Conservation (phyloP, 257 asterid genomes). For the Ophiorrhiza pumila region DNA sequence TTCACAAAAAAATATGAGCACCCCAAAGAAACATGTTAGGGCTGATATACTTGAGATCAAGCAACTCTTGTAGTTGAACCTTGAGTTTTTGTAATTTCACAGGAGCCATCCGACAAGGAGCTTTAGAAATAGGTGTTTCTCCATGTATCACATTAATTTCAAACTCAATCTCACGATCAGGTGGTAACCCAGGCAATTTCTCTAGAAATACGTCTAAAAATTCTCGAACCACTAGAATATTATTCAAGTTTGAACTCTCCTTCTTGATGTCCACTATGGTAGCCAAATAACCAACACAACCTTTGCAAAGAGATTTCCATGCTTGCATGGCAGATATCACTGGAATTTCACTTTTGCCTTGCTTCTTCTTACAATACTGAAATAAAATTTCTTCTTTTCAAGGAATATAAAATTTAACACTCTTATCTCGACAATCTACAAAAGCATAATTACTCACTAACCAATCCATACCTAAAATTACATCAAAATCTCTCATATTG, state of each 20-base stretch:
- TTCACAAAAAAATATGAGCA: not conserved
- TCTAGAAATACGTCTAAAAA: too few species aligned
- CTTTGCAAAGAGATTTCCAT: not conserved
- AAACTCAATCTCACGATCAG: not conserved
- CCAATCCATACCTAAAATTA: too few species aligned
- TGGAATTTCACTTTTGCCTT: too few species aligned
- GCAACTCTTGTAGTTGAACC: not conserved
- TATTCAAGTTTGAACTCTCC: not conserved
- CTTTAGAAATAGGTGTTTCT: not conserved
- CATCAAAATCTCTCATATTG: too few species aligned
- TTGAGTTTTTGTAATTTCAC: too few species aligned
- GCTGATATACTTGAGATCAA: not conserved
- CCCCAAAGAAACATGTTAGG: not conserved
- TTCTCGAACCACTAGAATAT: not conserved
- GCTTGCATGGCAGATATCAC: too few species aligned
- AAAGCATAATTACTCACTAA: too few species aligned
- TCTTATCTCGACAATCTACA: too few species aligned
- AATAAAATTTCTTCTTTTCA: too few species aligned
- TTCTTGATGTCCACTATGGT: not conserved
- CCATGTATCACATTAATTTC: not conserved
- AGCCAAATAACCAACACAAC: not conserved
- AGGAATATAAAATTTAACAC: too few species aligned
- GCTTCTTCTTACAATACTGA: too few species aligned
- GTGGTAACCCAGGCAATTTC: not conserved
- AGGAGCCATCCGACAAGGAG: not conserved